Conservation (phyloP, 805 yeast genomes). For the Nematodospora valgi region DNA sequence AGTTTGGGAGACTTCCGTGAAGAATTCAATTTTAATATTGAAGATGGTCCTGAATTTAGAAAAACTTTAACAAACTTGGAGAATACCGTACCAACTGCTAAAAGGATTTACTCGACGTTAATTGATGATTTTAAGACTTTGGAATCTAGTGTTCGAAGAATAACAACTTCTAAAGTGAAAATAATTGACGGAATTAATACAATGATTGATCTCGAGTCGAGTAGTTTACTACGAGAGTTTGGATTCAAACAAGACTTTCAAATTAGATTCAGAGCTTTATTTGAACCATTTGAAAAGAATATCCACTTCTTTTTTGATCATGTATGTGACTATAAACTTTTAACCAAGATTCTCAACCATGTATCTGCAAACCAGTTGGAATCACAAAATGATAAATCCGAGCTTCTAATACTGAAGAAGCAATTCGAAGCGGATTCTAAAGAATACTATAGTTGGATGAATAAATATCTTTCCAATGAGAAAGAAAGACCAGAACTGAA, state of each 20-base stretch:
- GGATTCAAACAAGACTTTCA: slow-evolving; percentile 25
- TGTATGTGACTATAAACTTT: slow-evolving; percentile 24
- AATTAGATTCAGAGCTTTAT: slow-evolving; percentile 18
- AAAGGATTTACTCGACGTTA: slow-evolving; percentile 18
- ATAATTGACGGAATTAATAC: slow-evolving; percentile 22
- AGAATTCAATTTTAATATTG: slow-evolving; percentile 32
- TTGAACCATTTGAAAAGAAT: slow-evolving; percentile 32
- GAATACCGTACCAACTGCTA: slow-evolving; percentile 24
- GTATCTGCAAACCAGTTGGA: slow-evolving; percentile 1
- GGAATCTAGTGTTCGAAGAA: slow-evolving; percentile 23
- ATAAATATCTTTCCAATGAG: slow-evolving; percentile 41
- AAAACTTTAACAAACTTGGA: slow-evolving; percentile 30
- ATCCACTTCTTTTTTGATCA: slow-evolving; percentile 23
- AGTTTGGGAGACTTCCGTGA: slow-evolving; percentile 20
- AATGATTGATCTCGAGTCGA: slow-evolving; percentile 23
- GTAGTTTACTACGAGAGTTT: slow-evolving; percentile 19
- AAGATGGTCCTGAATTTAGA: slow-evolving; percentile 45
- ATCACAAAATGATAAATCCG: not conserved
- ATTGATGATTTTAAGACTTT: slow-evolving; percentile 30
- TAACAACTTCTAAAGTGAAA: slow-evolving; percentile 16
- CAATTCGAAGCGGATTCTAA: slow-evolving; percentile 38
- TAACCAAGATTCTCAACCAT: slow-evolving; percentile 24
- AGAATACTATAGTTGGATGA: slow-evolving; percentile 42
- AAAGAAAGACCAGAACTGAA: slow-evolving; percentile 42
- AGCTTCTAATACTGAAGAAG: slow-evolving; percentile 22